These are phyloP conservation scores for Candida oleophila DNA, from an alignment of 805 yeast species.

Conservation along the genomic window DNA sequence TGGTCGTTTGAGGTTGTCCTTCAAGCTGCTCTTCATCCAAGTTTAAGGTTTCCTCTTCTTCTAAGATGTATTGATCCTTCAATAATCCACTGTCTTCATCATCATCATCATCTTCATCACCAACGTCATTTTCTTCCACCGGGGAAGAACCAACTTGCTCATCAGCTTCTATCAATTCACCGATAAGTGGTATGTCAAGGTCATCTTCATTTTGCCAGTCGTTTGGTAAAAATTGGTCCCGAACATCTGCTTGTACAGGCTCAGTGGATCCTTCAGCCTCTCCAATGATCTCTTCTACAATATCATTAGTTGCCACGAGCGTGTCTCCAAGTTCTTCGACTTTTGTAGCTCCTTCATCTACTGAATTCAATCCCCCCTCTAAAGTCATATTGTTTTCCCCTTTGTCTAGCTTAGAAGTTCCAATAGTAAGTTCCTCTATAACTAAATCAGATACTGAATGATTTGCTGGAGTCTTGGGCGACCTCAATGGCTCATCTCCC, in stretches of 20 bases:
- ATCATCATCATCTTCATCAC: background rate
- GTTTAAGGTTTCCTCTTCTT: background rate
- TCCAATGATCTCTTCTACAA: background rate
- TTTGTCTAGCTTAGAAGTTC: conserved; percentile 1
- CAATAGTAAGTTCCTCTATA: background rate
- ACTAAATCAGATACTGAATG: conserved; percentile 2
- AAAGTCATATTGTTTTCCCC: background rate
- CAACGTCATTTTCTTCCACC: background rate
- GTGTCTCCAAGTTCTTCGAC: background rate
- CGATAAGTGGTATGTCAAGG: background rate
- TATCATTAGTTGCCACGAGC: background rate
- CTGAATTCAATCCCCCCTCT: background rate
- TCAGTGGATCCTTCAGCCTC: background rate
- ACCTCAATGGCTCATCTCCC: background rate
- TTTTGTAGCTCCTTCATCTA: background rate
- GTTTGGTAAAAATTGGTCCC: background rate
- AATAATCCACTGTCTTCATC: background rate
- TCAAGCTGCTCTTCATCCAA: background rate
- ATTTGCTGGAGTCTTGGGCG: conserved; percentile 3
- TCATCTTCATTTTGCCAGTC: background rate
- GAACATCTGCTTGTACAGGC: background rate
- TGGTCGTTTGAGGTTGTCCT: background rate
- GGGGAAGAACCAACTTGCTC: background rate
- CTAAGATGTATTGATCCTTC: background rate
- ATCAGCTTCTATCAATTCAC: background rate